A percentile compares a stretch with the other conserved stretches of the same genome.
phyloP scores from a whole-genome alignment of 2,329 filamentous ascomycete genomes.

The Neonectria sp. region DNA sequence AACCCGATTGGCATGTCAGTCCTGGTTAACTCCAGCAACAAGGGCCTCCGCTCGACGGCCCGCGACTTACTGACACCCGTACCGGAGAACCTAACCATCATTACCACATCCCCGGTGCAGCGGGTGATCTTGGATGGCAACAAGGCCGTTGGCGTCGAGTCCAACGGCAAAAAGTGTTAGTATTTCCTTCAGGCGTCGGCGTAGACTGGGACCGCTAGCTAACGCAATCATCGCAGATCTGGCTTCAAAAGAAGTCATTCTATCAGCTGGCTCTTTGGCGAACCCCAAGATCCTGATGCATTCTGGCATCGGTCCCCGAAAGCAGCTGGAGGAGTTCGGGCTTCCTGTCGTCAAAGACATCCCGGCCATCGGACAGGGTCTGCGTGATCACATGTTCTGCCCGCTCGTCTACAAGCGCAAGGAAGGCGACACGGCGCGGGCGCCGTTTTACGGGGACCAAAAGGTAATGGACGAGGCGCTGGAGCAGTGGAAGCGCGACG shows the following conservation, averaged over 20 bases:
- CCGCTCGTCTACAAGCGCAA: slow-evolving; percentile 57
- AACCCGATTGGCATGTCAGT: slow-evolving; percentile 70
- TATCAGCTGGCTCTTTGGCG: slow-evolving; percentile 60
- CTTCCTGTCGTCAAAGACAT: slow-evolving; percentile 52
- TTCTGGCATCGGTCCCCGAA: not conserved
- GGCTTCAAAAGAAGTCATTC: slow-evolving; percentile 59
- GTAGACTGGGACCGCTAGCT: not conserved
- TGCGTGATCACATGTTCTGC: slow-evolving; percentile 58
- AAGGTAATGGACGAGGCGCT: slow-evolving; percentile 60
- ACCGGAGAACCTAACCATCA: slow-evolving; percentile 59
- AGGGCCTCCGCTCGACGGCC: slow-evolving; percentile 66
- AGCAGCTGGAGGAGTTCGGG: not conserved
- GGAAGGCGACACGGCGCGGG: slow-evolving; percentile 58
- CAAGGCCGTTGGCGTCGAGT: slow-evolving; percentile 39
- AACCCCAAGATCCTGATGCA: slow-evolving; percentile 60
- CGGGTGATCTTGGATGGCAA: slow-evolving; percentile 35
- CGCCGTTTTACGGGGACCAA: slow-evolving; percentile 61
- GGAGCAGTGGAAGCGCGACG: slow-evolving; percentile 63
- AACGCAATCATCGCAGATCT: slow-evolving; percentile 39
- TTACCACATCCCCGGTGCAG: slow-evolving; percentile 39
- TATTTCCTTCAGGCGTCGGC: not conserved
- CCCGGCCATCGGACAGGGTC: slow-evolving; percentile 57
- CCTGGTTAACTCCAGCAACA: slow-evolving; percentile 63
- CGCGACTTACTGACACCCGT: slow-evolving; percentile 61
- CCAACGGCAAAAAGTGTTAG: slow-evolving; percentile 37